Percentiles rank a stretch among this genome's conserved stretches.
Conservation (phyloP, 305 asterid species). For the Rubia occidens region DNA sequence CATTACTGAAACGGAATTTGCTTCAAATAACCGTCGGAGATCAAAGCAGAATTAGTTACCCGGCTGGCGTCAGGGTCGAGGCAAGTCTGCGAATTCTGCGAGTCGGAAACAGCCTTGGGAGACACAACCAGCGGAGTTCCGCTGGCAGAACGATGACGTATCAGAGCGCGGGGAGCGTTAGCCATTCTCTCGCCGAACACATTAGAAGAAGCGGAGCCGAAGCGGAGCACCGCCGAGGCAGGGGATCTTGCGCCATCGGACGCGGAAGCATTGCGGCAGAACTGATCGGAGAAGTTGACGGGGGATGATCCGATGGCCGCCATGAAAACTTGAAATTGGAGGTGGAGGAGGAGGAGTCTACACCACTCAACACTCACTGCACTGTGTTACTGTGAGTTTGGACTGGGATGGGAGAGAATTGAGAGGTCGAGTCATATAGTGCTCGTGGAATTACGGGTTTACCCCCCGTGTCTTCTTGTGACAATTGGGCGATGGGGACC, state of each 20-base stretch:
- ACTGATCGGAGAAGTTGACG: slow-evolving; percentile 7
- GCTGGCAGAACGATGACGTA: slow-evolving; percentile 20
- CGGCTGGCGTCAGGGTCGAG: slow-evolving; percentile 86
- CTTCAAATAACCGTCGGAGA: neutral
- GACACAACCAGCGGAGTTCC: slow-evolving; percentile 46
- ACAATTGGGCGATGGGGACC: neutral
- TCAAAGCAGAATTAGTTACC: slow-evolving; percentile 24
- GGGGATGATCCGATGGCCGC: slow-evolving; percentile 19
- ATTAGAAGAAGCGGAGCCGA: slow-evolving; percentile 42
- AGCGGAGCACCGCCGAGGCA: slow-evolving; percentile 7
- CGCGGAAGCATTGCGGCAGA: slow-evolving; percentile 7
- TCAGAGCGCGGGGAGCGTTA: slow-evolving; percentile 6
- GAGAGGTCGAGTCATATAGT: neutral
- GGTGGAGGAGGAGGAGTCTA: neutral
- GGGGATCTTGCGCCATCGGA: slow-evolving; percentile 6
- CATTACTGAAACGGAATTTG: neutral
- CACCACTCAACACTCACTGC: slow-evolving; percentile 1
- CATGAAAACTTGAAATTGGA: slow-evolving; percentile 6
- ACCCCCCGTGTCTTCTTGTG: slow-evolving; percentile 3
- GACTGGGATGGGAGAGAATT: neutral
- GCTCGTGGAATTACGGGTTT: neutral
- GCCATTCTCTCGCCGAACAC: slow-evolving; percentile 34
- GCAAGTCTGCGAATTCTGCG: slow-evolving; percentile 80
- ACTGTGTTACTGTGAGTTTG: neutral
- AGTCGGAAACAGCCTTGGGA: slow-evolving; percentile 86